A percentile compares a stretch with the other conserved stretches of the same genome.
These are phyloP conservation scores for Umbelopsis sp. DNA, from an alignment of 192 early-diverging fungal species.

Conservation along the genomic window DNA sequence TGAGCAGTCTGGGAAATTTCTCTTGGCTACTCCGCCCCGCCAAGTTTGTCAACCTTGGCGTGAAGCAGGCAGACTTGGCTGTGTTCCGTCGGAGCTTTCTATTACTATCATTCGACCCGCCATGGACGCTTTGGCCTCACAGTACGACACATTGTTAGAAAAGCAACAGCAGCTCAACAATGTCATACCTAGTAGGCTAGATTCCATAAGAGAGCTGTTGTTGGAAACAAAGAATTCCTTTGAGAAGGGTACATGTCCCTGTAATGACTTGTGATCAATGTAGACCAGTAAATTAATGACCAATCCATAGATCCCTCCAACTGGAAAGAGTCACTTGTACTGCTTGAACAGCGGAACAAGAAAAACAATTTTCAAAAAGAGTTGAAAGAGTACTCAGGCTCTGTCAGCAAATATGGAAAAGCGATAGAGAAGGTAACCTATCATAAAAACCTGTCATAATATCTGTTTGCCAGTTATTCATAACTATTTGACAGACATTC, in stretches of 20 bases:
- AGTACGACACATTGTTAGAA: constrained; percentile 8
- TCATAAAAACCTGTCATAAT: not conserved
- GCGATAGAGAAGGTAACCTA: constrained; percentile 67
- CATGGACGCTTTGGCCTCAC: constrained; percentile 16
- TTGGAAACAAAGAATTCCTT: not conserved
- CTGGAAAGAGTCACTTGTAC: not conserved
- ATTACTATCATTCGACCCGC: not conserved
- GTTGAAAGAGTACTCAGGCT: constrained; percentile 66
- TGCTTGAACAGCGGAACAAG: constrained; percentile 21
- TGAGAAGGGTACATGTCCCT: not conserved
- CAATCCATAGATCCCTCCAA: constrained; percentile 20
- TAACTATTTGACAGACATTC: constrained; percentile 53
- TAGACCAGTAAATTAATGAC: not conserved
- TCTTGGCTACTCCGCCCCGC: not conserved
- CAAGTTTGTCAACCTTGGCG: constrained; percentile 14
- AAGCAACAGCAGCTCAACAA: constrained; percentile 15
- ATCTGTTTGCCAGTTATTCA: constrained; percentile 37
- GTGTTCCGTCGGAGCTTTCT: not conserved
- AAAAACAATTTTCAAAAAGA: constrained; percentile 45
- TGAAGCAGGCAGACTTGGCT: too few species aligned
- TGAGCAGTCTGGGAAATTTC: not conserved
- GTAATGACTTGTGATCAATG: not conserved
- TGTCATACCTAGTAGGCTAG: constrained; percentile 4
- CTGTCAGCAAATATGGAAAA: constrained; percentile 71
- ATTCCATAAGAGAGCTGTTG: not conserved